Base-by-base conservation (phyloP, 2,329 filamentous ascomycete genomes). In the Penicillium sp. region DNA sequence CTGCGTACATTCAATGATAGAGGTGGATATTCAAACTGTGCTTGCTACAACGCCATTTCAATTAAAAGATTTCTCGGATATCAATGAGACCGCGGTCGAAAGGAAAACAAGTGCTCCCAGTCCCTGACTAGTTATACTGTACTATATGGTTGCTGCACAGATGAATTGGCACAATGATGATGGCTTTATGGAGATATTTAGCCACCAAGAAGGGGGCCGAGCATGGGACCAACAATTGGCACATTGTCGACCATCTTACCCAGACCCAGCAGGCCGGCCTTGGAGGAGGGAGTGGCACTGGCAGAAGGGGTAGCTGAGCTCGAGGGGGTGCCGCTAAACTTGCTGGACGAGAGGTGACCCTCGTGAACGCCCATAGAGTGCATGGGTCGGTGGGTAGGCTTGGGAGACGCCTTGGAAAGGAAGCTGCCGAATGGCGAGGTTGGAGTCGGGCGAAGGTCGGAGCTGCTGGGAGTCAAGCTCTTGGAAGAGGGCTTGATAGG, bases 11-110 rank as follows among this genome's bases (percentile, higher is more conserved):
- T 42, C 18, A 42, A 32, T n/a, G 13, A 44, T 47, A 43, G 37
- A 47, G 35, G 23, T 38, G 32, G 35, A 25, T 23, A 23, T 3
- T 23, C 20, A 13, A 29, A n/a, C 13, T 35, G 9, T 23, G 18
- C 15, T 4, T 33, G 29, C 20, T 35, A 29, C 20, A 50, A 54
- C 42, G 38, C 44, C 42, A 23, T 42, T 46, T 42, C 27, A 24
- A 52, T 50, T 55, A 48, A 55, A 55, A 46, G 1, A 46, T 35
- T 49, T 35, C 38, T 50, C 52, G 55, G 53, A 54, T 55, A 59
- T 52, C 47, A 50, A 59, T 15, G 23, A 55, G 45, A 35, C 32
- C 20, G 20, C 4, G 20, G 20, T 23, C 44, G n/a, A 23, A 6
- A 44, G 25, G 41, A 28, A 40, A 24, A 37, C 48, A 43, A 50